Base-by-base conservation (phyloP, 768 basidiomycete species). In the Tricholoma terreum region DNA sequence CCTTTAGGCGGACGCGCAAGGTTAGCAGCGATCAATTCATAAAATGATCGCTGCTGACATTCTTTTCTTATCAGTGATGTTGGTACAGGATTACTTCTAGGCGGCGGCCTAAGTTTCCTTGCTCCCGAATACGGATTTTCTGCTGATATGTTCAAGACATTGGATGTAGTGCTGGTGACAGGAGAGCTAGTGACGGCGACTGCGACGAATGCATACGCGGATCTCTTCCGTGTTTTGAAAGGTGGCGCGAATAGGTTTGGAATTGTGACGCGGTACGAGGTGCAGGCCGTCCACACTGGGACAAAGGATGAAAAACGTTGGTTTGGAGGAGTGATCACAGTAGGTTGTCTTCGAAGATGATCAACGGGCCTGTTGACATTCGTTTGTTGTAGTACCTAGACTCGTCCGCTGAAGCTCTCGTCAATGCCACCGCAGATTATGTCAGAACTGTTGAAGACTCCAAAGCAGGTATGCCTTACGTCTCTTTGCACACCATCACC, bases 231-330 rank as follows among this genome's bases (percentile, higher is more conserved):
- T 34, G 76, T 77, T 5, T 67, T 80, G 49, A 78, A 79, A 59
- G 77, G 77, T 6, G 76, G 77, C 14, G 76, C 67, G 3, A 78
- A 75, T 63, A 69, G 77, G 11, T 77, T 78, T 58, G 77, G 77
- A 2, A 77, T 80, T 43, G 76, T 77, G 15, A 78, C 77, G 14
- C 65, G 77, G 17, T 78, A 76, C 54, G 74, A 75, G 48, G 67
- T 80, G 7, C 57, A 69, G 33, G 71, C 75, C 14, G 66, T 76
- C 8, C 75, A 74, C 55, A 75, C 73, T 7, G 78, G 76, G 3
- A 73, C 71, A 6, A 66, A 64, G 27, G 69, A 67, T 11, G 70
- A 75, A 34, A 74, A 74, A 55, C 64, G 64, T 35, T 76, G 67
- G 63, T 76, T 69, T 60, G 78, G 78, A 6, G 78, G 77, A 1